Evolutionary conservation across 306 rosid genomes (phyloP).

Genomic region (Ceratonia siliqua): DNA sequence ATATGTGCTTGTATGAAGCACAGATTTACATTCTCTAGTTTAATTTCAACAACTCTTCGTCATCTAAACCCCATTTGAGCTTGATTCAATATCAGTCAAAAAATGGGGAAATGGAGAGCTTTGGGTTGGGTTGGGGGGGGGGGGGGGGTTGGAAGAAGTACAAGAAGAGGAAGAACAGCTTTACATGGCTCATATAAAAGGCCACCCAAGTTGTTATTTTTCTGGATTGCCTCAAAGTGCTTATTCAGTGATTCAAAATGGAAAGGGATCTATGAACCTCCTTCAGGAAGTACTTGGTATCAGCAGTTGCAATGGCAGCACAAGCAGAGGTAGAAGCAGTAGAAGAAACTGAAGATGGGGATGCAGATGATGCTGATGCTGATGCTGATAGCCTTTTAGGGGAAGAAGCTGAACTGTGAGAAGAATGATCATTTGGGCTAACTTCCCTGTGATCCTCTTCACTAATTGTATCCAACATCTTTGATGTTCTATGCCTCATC

Average conservation of each 20-base stretch:
- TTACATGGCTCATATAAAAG: constrained; percentile 15
- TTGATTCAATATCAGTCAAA: neutral
- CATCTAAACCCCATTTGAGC: constrained; percentile 14
- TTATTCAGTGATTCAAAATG: constrained; percentile 44
- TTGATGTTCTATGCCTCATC: constrained; percentile 73
- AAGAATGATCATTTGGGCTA: constrained; percentile 20
- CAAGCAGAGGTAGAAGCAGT: constrained; percentile 29
- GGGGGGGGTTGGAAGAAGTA: no score
- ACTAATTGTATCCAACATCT: constrained; percentile 82
- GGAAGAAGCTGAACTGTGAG: constrained; percentile 24
- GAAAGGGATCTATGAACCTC: constrained; percentile 56
- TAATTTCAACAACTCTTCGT: neutral
- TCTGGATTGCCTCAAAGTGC: neutral
- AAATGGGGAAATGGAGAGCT: no score
- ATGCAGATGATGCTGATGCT: neutral
- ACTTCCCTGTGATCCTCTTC: constrained; percentile 78
- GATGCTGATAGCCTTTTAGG: constrained; percentile 24
- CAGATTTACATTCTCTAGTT: constrained; percentile 7
- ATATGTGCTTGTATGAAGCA: neutral
- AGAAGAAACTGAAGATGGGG: constrained; percentile 19
- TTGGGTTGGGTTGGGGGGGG: no score
- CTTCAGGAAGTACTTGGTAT: constrained; percentile 39
- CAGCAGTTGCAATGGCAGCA: constrained; percentile 32
- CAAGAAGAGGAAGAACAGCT: no score
- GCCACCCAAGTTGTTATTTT: constrained; percentile 6